Conservation (phyloP, 805 yeast genomes). For the Teunomyces atbi region DNA sequence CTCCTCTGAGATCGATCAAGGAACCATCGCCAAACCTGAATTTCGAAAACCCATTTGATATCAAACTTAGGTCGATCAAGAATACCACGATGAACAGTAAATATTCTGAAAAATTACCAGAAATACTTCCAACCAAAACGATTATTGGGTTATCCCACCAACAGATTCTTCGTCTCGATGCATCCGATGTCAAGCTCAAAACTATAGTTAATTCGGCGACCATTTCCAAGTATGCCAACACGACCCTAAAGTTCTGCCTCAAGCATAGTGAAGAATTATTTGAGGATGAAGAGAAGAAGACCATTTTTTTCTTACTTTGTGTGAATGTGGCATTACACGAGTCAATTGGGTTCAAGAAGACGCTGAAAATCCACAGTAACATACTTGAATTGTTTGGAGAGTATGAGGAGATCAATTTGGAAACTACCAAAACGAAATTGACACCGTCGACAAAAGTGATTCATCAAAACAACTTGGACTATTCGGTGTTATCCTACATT, state of each 20-base stretch:
- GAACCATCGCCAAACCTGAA: slow-evolving; percentile 4
- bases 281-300: slow-evolving; percentile 16
- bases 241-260: slow-evolving; percentile 24
- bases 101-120: slow-evolving; percentile 28
- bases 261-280: slow-evolving; percentile 25
- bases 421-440: slow-evolving; percentile 30
- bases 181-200: slow-evolving; percentile 38
- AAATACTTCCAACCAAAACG: slow-evolving; percentile 32
- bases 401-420: slow-evolving; percentile 31
- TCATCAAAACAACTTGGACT: slow-evolving; percentile 37
- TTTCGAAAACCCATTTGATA: slow-evolving; percentile 18
- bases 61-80: slow-evolving; percentile 25
- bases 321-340: slow-evolving; percentile 36
- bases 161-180: slow-evolving; percentile 30
- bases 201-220: slow-evolving; percentile 32
- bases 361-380: slow-evolving; percentile 22
- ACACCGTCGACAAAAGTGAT: slow-evolving; percentile 34
- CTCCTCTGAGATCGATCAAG: background rate
- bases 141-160: slow-evolving; percentile 36
- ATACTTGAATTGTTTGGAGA: slow-evolving; percentile 27
- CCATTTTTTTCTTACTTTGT: slow-evolving; percentile 29
- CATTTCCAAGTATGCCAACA: slow-evolving; percentile 27
- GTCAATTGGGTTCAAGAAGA: slow-evolving; percentile 32
- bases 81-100: slow-evolving; percentile 20
- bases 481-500: slow-evolving; percentile 34